A percentile compares a stretch with the other conserved stretches of the same genome.
These are phyloP conservation scores for Isoetes engelmannii DNA, from an alignment of 83 land plant species.

Conservation along the genomic window DNA sequence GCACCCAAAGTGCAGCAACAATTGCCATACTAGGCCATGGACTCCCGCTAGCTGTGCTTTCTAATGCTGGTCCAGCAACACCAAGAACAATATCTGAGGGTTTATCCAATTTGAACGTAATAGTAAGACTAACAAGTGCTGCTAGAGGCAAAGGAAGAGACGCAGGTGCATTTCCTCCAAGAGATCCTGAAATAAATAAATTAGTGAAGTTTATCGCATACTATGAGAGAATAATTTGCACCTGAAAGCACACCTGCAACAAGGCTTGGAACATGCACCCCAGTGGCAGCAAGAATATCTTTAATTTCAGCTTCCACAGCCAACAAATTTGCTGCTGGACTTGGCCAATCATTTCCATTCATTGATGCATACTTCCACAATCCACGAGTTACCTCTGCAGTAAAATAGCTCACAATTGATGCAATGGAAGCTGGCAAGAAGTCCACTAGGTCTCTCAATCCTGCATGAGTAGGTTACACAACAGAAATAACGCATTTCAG, in stretches of 20 bases:
- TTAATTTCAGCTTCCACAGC: constrained; percentile 62
- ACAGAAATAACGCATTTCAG: background rate
- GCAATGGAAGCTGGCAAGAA: constrained; percentile 87
- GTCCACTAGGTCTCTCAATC: constrained; percentile 73
- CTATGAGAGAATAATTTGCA: constrained; percentile 1
- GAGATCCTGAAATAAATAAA: constrained; percentile 11
- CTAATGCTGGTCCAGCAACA: constrained; percentile 79
- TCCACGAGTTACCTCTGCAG: constrained; percentile 84
- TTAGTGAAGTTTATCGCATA: background rate
- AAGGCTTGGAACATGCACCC: constrained; percentile 69
- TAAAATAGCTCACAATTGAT: constrained; percentile 69
- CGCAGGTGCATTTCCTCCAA: constrained; percentile 64
- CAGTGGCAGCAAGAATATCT: constrained; percentile 67
- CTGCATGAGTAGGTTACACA: constrained; percentile 25
- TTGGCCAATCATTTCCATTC: constrained; percentile 99
- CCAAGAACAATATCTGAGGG: constrained; percentile 53
- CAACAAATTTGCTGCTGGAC: constrained; percentile 79
- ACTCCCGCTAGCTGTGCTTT: constrained; percentile 44
- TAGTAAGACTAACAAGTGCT: constrained; percentile 82
- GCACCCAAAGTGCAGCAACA: constrained; percentile 69
- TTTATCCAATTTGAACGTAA: constrained; percentile 76
- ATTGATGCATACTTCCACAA: constrained; percentile 76
- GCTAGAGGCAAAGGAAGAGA: constrained; percentile 86
- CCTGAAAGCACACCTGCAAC: constrained; percentile 46
- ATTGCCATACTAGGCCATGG: constrained; percentile 61